phyloP scores from a whole-genome alignment of 331 rosid species.

The Arachis monticola region DNA sequence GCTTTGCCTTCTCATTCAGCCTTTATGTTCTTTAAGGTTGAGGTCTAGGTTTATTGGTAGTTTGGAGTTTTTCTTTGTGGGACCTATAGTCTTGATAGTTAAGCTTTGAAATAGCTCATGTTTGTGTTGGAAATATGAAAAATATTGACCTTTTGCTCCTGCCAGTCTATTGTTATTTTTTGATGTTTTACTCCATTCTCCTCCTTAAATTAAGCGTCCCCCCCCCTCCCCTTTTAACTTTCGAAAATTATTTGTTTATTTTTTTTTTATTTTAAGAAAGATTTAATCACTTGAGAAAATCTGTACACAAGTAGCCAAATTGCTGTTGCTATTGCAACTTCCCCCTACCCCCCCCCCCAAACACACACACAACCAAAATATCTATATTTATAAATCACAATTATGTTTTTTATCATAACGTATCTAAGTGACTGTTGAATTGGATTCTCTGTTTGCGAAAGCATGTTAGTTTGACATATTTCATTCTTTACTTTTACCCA shows the following conservation, averaged over 20 bases:
- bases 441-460: neutral
- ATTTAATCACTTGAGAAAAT: slow-evolving; percentile 5
- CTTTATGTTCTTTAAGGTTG: no score
- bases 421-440: slow-evolving; percentile 1
- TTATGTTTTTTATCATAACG: neutral
- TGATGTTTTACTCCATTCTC: neutral
- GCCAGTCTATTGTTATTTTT: neutral
- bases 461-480: slow-evolving; percentile 14
- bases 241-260: no score
- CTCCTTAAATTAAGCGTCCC: neutral
- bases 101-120: neutral
- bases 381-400: slow-evolving; percentile 9
- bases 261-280: neutral
- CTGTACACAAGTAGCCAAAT: slow-evolving; percentile 7
- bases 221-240: no score
- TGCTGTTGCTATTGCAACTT: neutral
- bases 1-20: no score
- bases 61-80: no score
- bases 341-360: neutral
- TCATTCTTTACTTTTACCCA: slow-evolving; percentile 8
- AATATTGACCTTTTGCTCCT: neutral
- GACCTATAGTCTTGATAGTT: no score
- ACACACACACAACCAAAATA: neutral
- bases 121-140: neutral
- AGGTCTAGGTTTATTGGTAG: no score